Percentiles rank a stretch among this genome's conserved stretches.
Evolutionary conservation across 306 rosid genomes (phyloP).

Genomic region (Quercus glauca): DNA sequence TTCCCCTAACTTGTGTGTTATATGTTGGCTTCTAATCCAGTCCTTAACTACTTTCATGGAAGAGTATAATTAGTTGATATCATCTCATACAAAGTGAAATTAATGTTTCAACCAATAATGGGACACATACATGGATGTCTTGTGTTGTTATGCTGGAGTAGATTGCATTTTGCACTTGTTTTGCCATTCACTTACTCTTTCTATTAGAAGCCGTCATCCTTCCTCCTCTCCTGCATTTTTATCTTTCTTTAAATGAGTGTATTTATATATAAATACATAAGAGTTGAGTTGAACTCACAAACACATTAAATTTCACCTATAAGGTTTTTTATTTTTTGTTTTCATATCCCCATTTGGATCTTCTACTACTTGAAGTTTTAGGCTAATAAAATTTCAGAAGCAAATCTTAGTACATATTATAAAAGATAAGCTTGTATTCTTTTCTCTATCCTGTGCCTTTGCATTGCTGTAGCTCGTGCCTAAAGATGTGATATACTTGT

Average conservation of each 20-base stretch:
- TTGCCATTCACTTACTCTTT: not conserved
- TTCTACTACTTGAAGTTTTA: not conserved
- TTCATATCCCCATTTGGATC: not conserved
- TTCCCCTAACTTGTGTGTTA: not conserved
- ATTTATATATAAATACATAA: not conserved
- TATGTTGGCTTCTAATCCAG: not conserved
- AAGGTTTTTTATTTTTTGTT: not conserved
- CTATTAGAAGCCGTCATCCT: not conserved
- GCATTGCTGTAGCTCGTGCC: not conserved
- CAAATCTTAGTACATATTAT: not conserved
- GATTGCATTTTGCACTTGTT: not conserved
- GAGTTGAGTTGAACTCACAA: not conserved
- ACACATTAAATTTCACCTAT: not conserved
- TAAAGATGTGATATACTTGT: slow-evolving; percentile 20
- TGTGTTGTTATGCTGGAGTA: not conserved
- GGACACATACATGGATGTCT: not conserved
- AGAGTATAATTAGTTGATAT: not conserved
- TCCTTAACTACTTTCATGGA: not conserved
- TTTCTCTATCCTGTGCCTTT: slow-evolving; percentile 3
- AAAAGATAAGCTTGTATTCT: not conserved
- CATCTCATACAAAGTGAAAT: not conserved
- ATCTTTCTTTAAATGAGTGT: not conserved
- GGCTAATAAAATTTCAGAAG: not conserved
- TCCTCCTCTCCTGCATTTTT: not conserved
- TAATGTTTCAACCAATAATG: not conserved